Evolutionary conservation across 225 moss, liverwort and hornwort species (phyloP), one percentile per base, ranked within the genome.

Genomic region (Polytrichum formosum): DNA sequence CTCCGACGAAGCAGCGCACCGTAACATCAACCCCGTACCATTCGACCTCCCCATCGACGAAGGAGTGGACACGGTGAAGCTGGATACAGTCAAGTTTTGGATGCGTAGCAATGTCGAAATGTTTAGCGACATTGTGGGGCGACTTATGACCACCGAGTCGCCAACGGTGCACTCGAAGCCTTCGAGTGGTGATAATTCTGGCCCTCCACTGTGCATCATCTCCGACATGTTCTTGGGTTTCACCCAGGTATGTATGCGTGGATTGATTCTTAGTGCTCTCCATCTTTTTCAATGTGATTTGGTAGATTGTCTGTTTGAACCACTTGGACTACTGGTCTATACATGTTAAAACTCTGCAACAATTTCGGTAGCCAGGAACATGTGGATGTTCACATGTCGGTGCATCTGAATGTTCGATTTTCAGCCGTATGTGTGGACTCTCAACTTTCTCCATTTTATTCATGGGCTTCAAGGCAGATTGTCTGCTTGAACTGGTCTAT

Each of bases 221-320:
- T 87, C 87, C 70, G 84, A 87, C 73, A 84, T 87, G 79, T 79
- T 87, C 61, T 30, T 81, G 2, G 84, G 81, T 31, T 84, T 81
- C 69, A 81, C 87, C 6, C 87, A 87, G 87, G 87, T 78, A 28
- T 56, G 74, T 1, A 25, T 13, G 13, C 13, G 46, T 16, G 13
- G 46, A 46, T 46, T 33, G 31, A 33, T 46, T 13, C 13, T 46
- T 46, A 46, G 46, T 46, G 46, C 13, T 16, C 46, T 46, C 46
- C 46, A 46, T 46, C 46, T 13, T 2, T 37, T 16, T 46, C 46
- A 46, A 46, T 46, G 46, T 16, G 46, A 13, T 46, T 46, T 13
- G 46, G 13, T 35, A 2, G 35, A 35, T 35, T 35, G 9, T 35
- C 35, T 35, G 2, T 8, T 35, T 35, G 35, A 35, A 35, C 35